Percentiles rank a stretch among this genome's conserved stretches.
Conservation (phyloP, 2,329 filamentous ascomycete genomes). For the Ophiostoma quercus region DNA sequence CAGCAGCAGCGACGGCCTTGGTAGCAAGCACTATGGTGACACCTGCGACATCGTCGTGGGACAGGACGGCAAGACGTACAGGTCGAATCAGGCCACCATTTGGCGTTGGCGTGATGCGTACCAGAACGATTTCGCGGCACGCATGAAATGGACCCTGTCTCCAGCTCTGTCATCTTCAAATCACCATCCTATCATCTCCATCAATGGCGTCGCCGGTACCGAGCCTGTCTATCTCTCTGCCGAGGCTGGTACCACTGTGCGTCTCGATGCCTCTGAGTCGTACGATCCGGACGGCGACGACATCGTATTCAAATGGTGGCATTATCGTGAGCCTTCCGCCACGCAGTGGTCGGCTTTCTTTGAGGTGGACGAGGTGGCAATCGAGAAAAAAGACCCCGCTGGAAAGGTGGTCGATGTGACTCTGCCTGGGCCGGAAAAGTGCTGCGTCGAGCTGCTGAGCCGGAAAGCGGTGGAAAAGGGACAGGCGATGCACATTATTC, state of each 20-base stretch:
- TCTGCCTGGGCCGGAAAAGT: too few relatives aligned
- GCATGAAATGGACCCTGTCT: not conserved
- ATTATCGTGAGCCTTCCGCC: not conserved
- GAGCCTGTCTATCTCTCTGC: not conserved
- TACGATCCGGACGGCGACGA: not conserved
- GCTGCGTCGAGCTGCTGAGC: too few relatives aligned
- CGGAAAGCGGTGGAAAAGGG: too few relatives aligned
- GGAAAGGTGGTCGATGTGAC: too few relatives aligned
- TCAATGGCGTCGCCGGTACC: not conserved
- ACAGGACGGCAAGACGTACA: not conserved
- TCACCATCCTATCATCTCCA: not conserved
- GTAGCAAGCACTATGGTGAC: not conserved
- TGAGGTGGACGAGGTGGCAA: too few relatives aligned
- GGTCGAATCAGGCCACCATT: not conserved
- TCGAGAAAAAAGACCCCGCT: too few relatives aligned
- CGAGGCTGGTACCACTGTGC: not conserved
- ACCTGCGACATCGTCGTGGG: not conserved
- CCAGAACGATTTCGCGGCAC: not conserved
- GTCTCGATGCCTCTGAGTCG: not conserved
- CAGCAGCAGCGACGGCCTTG: not conserved
- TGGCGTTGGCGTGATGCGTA: not conserved
- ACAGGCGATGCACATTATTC: too few relatives aligned
- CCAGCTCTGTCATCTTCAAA: not conserved
- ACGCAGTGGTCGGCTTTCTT: too few relatives aligned
- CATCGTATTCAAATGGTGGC: not conserved